A percentile compares a stretch with the other conserved stretches of the same genome.
These are phyloP conservation scores for Lathyrus aphaca DNA, from an alignment of 306 rosid species.

Conservation along the genomic window DNA sequence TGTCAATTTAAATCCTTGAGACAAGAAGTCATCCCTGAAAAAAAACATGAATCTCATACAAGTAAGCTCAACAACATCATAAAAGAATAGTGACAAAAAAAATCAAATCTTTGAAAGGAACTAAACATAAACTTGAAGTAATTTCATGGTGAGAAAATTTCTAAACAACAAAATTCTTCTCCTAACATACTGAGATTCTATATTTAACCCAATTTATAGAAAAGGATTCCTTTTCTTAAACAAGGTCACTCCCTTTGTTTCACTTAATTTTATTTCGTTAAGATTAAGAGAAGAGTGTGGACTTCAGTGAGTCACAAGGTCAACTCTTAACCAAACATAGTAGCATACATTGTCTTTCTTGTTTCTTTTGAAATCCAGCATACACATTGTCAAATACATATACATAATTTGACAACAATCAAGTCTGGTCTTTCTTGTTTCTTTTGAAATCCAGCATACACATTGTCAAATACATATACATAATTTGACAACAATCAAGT, in stretches of 20 bases:
- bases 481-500: background rate
- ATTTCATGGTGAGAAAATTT: background rate
- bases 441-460: background rate
- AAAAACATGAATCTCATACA: conserved; percentile 2
- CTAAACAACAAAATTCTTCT: background rate
- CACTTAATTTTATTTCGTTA: background rate
- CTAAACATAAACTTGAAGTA: background rate
- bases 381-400: background rate
- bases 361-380: background rate
- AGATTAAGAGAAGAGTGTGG: background rate
- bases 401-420: background rate
- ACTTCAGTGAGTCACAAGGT: conserved; percentile 31
- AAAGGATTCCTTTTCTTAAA: background rate
- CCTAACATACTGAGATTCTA: background rate
- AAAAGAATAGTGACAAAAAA: background rate
- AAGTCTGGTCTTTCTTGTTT: too few relatives aligned
- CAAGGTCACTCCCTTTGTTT: too few relatives aligned
- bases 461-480: background rate
- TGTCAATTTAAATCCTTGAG: conserved; percentile 64
- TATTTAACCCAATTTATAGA: background rate
- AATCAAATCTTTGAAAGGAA: background rate
- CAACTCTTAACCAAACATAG: conserved; percentile 8
- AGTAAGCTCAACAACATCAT: background rate
- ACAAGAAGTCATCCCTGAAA: conserved; percentile 65
- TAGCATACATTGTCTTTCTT: background rate